Evolutionary conservation across 2,329 filamentous ascomycete species (phyloP), one percentile per base, ranked within the genome.

Genomic region (Ceratocystis eucalypticola): DNA sequence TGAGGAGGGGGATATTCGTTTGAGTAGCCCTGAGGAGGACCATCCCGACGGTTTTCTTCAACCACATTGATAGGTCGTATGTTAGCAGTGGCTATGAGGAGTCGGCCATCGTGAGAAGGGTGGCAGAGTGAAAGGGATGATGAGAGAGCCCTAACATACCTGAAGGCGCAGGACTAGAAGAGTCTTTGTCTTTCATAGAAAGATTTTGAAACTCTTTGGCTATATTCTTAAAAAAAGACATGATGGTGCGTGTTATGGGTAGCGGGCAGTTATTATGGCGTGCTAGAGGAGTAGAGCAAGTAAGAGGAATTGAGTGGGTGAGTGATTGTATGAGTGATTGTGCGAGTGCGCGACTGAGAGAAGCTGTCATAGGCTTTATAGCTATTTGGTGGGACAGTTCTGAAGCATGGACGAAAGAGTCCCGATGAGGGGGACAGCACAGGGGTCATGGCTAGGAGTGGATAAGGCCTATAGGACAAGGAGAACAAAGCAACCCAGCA

Each of bases 211-310:
- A 75, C 69, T 77, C 74, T 70, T 76, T 73, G 67, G 74, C 73
- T 61, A 79, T 70, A 70, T 77, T 77, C 69, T 76, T 76, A 71
- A 78, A 75, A 71, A 79, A 79, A 45, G 77, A 79, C 77, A 79
- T 79, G 69, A 65, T 73, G 71, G 62, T 6, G 22, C 48, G 48
- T 53, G 12, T 28, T 7, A 2, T 25, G 22, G 2, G 48, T 12
- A 53, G 22, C 10, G 22, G 12, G 22, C 22, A 53, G 48, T 62
- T 30, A 57, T 64, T 37, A 8, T 48, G 46, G 15, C 3, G 48
- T 33, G 12, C 8, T 10, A 55, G 28, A 62, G 37, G 12, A 22
- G 48, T 59, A 41, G 50, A 25, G n/a, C 10, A 22, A 61, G 28
- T 0, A 28, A 44, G 41, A 65, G 30, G n/a, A 61, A 61, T 20